These are phyloP conservation scores for Candida sp. DNA, from an alignment of 1,139 yeast genomes.

Conservation along the genomic window DNA sequence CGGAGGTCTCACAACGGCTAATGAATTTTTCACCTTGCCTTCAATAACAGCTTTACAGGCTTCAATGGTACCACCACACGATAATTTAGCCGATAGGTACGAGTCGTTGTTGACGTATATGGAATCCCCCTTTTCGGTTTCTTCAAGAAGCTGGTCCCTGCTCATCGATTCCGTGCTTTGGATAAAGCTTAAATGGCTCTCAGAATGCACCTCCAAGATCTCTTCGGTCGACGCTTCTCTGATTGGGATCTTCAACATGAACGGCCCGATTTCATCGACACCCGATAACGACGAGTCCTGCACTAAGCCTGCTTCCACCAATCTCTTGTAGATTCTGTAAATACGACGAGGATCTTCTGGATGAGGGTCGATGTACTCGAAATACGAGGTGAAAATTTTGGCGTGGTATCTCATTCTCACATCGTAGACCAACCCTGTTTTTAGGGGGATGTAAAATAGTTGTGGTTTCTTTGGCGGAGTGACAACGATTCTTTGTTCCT, in stretches of 20 bases:
- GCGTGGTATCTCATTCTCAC: slow-evolving; percentile 98
- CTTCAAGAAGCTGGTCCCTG: slow-evolving; percentile 76
- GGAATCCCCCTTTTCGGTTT: slow-evolving; percentile 93
- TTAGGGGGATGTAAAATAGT: slow-evolving; percentile 68
- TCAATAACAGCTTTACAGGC: slow-evolving; percentile 97
- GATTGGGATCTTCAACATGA: slow-evolving; percentile 88
- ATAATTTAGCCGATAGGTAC: slow-evolving; percentile 80
- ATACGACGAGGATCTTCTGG: slow-evolving; percentile 99
- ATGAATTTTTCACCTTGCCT: slow-evolving; percentile 86
- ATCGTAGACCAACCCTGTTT: slow-evolving; percentile 95
- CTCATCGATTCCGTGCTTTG: slow-evolving; percentile 80
- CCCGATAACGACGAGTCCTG: slow-evolving; percentile 84
- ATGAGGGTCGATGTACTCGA: slow-evolving; percentile 96
- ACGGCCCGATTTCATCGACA: slow-evolving; percentile 80
- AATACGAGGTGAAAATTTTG: slow-evolving; percentile 88
- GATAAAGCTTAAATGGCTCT: slow-evolving; percentile 77
- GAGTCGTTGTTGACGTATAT: slow-evolving; percentile 96
- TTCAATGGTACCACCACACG: slow-evolving; percentile 98
- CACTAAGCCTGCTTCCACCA: slow-evolving; percentile 94
- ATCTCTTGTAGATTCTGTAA: slow-evolving; percentile 87
- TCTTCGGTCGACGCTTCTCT: slow-evolving; percentile 91
- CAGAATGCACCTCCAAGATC: slow-evolving; percentile 84
- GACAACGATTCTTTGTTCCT: slow-evolving; percentile 35
- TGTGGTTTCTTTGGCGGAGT: slow-evolving; percentile 62
- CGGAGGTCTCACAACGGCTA: slow-evolving; percentile 98